Evolutionary conservation across 2,329 filamentous ascomycete genomes (phyloP).

Genomic region (Hypoxylon sp.): DNA sequence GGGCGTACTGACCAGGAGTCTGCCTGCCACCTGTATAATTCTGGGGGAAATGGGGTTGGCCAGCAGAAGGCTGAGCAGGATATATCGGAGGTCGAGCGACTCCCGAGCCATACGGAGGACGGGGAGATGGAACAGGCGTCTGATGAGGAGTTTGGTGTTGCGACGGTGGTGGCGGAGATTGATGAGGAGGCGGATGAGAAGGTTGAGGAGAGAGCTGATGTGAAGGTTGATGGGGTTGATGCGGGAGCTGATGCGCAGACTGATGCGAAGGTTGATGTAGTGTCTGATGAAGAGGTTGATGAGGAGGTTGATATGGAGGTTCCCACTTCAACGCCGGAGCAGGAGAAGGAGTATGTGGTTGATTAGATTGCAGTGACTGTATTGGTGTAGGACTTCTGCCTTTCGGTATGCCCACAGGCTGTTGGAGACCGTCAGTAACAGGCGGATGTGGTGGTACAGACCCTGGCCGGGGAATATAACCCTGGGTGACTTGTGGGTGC

Average conservation of each 20-base stretch:
- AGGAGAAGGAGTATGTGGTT: constrained; percentile 49
- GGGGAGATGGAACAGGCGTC: constrained; percentile 48
- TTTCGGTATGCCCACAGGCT: constrained; percentile 50
- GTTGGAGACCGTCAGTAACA: constrained; percentile 50
- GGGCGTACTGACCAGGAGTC: constrained; percentile 41
- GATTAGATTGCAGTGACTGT: constrained; percentile 46
- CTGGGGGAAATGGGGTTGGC: constrained; percentile 45
- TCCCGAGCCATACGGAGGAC: constrained; percentile 46
- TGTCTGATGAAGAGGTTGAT: constrained; percentile 25
- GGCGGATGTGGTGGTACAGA: constrained; percentile 45
- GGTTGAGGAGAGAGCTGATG: constrained; percentile 54
- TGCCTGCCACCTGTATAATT: constrained; percentile 42
- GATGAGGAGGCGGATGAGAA: constrained; percentile 32
- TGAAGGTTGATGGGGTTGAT: constrained; percentile 25
- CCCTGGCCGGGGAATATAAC: constrained; percentile 47
- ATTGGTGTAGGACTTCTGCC: constrained; percentile 49
- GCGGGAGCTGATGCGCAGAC: constrained; percentile 4
- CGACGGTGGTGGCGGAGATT: constrained; percentile 29
- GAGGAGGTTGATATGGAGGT: constrained; percentile 54
- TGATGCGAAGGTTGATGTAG: constrained; percentile 7
- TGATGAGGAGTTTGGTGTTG: constrained; percentile 49
- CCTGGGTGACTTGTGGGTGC: constrained; percentile 53
- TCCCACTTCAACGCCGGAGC: constrained; percentile 53
- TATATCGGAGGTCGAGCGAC: constrained; percentile 47
- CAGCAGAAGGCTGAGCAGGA: constrained; percentile 41